Evolutionary conservation across 805 yeast species (phyloP).

Genomic region (Wickerhamomyces xylosicus): DNA sequence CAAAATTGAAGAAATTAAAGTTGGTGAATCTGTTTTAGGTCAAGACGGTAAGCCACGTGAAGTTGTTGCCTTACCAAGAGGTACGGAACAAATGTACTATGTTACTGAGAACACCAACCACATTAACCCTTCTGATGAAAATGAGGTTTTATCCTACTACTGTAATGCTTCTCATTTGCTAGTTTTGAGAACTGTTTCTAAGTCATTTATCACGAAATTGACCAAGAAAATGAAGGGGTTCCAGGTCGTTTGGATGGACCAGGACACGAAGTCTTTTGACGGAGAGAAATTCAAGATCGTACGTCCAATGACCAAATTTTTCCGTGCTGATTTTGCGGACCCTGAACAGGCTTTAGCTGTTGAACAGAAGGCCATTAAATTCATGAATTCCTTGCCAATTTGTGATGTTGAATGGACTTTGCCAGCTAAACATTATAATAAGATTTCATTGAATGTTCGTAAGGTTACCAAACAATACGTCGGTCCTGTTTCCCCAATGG

Average conservation of each 20-base stretch:
- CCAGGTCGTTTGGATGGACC: not conserved
- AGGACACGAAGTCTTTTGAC: conserved; percentile 13
- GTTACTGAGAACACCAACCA: conserved; percentile 23
- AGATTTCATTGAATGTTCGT: conserved; percentile 21
- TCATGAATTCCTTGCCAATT: conserved; percentile 9
- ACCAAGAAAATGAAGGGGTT: too few relatives aligned
- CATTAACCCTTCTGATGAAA: conserved; percentile 1
- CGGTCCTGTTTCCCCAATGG: conserved; percentile 26
- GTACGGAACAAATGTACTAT: conserved; percentile 30
- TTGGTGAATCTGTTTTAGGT: conserved; percentile 33
- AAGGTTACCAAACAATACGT: conserved; percentile 23
- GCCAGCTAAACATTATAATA: conserved; percentile 27
- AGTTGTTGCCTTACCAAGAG: conserved; percentile 32
- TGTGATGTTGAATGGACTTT: conserved; percentile 25
- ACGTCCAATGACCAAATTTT: not conserved
- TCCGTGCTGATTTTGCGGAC: conserved; percentile 3
- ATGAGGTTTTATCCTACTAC: not conserved
- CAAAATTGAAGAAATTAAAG: conserved; percentile 23
- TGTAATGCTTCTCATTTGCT: too few relatives aligned
- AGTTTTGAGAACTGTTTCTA: too few relatives aligned
- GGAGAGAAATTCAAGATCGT: conserved; percentile 12
- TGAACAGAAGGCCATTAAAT: conserved; percentile 13
- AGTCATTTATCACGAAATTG: too few relatives aligned
- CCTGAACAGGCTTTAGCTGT: conserved; percentile 11
- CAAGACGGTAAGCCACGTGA: conserved; percentile 30